Conservation (phyloP, 495 filamentous ascomycete species). For the Xylaria cubensis region DNA sequence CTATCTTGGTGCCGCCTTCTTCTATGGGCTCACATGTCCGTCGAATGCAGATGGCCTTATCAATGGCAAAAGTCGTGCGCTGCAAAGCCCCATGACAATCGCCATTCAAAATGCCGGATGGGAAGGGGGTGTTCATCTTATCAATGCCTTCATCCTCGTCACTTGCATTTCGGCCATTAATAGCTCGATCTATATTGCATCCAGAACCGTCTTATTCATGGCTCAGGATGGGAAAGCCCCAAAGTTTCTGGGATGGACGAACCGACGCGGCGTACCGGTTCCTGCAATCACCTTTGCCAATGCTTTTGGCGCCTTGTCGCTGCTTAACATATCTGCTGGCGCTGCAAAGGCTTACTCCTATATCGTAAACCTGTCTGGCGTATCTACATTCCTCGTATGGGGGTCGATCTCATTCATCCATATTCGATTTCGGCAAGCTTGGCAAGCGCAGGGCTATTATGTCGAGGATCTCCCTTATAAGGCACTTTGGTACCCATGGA, state of each 20-base stretch:
- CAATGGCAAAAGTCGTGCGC: slow-evolving; percentile 56
- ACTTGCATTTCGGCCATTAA: slow-evolving; percentile 74
- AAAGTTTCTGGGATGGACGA: slow-evolving; percentile 66
- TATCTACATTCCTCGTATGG: slow-evolving; percentile 75
- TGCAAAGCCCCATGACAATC: slow-evolving; percentile 65
- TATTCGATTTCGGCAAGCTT: slow-evolving; percentile 68
- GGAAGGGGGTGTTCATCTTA: slow-evolving; percentile 63
- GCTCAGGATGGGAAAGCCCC: slow-evolving; percentile 70
- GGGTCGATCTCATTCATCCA: slow-evolving; percentile 68
- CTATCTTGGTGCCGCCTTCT: slow-evolving; percentile 75
- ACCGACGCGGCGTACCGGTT: slow-evolving; percentile 70
- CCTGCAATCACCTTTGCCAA: slow-evolving; percentile 68
- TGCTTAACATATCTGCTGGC: slow-evolving; percentile 66
- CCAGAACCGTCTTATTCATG: slow-evolving; percentile 71
- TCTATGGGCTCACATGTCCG: slow-evolving; percentile 68
- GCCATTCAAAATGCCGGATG: slow-evolving; percentile 65
- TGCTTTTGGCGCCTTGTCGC: slow-evolving; percentile 68
- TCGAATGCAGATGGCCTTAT: slow-evolving; percentile 53
- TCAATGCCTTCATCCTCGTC: slow-evolving; percentile 75
- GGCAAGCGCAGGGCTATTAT: slow-evolving; percentile 62
- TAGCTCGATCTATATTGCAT: slow-evolving; percentile 71
- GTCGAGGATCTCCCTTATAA: slow-evolving; percentile 62
- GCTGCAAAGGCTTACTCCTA: slow-evolving; percentile 62
- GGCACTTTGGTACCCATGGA: slow-evolving; percentile 66
- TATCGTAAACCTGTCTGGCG: slow-evolving; percentile 57